Evolutionary conservation across 176 grass and related monocot species (phyloP), one percentile per base, ranked within the genome.

Genomic region (Avena insularis): DNA sequence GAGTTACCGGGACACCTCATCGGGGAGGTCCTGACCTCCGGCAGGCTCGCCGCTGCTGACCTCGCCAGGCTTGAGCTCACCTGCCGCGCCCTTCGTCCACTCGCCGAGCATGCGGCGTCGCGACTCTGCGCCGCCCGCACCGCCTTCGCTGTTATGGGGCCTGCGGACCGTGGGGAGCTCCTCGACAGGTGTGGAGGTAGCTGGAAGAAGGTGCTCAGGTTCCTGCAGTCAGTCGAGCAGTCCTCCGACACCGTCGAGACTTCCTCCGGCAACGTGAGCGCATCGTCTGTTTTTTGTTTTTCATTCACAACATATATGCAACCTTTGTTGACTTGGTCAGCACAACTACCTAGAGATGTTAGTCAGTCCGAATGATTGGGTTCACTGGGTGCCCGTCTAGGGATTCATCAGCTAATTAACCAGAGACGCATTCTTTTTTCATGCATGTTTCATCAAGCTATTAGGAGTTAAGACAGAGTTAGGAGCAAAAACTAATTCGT

Each of bases 201-300:
- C 87, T 99, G 97, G 94, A 99, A 99, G 82, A 99, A 97, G 83
- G 92, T 95, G 49, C 92, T 99, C 66, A 90, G 97, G 82, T 99
- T 99, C 88, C 79, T 99, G 63, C 92, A 99, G 79, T 94, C 83
- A 0, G 92, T 99, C 7, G 92, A 97, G 97, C 85, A 88, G 67
- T 99, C 94, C 20, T 99, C 89, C 2, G 92, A 83, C 83, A 93
- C 94, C 7, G 89, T 94, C 31, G 68, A 89, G 50, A 97, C 94
- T 69, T 91, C 97, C 31, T 81, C 94, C 36, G 94, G 97, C 69
- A 92, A 91, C 29, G 97, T 99, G 90, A 95, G 87, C 20, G 87
- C 20, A 65, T 82, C 20, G 31, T 88, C 29, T 5, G 0, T 33
- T 76, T 55, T 27, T 31, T 48, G 21, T 47, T 47, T 72, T 19